Percentiles rank a stretch among this genome's conserved stretches.
phyloP scores from a whole-genome alignment of 441 rosid genomes.

The Eruca vesicaria region DNA sequence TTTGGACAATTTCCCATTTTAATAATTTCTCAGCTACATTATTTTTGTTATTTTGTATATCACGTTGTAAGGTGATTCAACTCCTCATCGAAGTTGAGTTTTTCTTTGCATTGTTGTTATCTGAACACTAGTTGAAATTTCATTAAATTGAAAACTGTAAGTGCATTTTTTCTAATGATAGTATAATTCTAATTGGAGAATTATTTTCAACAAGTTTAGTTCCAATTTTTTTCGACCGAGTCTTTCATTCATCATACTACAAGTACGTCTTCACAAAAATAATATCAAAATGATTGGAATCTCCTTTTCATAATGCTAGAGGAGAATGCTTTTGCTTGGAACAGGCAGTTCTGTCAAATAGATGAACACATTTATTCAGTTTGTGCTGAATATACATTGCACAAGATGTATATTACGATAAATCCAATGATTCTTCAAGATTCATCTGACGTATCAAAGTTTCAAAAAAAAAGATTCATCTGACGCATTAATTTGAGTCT shows the following conservation, averaged over 20 bases:
- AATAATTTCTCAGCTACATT: not conserved
- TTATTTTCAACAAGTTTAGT: not conserved
- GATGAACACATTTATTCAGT: not conserved
- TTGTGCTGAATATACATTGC: not conserved
- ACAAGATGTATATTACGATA: not conserved
- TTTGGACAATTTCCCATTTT: slow-evolving; percentile 11
- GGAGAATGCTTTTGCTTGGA: not conserved
- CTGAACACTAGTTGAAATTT: not conserved
- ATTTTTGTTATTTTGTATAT: not conserved
- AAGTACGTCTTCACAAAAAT: not conserved
- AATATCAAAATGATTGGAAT: not conserved
- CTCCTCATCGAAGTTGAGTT: not conserved
- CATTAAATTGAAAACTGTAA: not conserved
- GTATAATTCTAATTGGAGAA: not conserved
- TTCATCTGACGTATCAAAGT: too few species aligned
- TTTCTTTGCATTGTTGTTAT: not conserved
- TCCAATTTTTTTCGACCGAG: not conserved
- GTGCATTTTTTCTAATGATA: not conserved
- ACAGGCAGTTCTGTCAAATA: too few species aligned
- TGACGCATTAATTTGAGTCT: not conserved
- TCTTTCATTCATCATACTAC: not conserved
- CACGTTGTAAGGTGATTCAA: slow-evolving; percentile 9
- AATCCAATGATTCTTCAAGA: not conserved
- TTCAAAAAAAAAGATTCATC: too few species aligned
- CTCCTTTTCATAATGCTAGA: not conserved